phyloP scores from a whole-genome alignment of 2,329 filamentous ascomycete genomes.

The Chaetothyriales sp. region DNA sequence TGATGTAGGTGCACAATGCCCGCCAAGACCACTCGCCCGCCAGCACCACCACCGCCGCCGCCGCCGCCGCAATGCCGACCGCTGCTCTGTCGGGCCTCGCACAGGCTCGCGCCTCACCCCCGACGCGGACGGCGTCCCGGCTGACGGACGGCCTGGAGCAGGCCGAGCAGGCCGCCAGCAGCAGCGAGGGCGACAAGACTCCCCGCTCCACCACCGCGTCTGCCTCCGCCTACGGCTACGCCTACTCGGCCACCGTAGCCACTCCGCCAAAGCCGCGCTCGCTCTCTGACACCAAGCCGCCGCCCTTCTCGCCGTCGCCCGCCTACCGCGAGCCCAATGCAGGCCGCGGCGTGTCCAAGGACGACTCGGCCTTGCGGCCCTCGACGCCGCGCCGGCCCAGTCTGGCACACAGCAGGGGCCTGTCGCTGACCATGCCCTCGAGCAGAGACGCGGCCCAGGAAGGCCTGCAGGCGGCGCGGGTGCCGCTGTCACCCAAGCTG shows the following conservation, averaged over 20 bases:
- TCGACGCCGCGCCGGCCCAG: constrained; percentile 60
- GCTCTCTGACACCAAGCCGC: constrained; percentile 49
- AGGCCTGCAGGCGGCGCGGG: constrained; percentile 42
- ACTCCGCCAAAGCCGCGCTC: constrained; percentile 44
- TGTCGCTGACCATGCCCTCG: constrained; percentile 58
- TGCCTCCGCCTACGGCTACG: too few relatives aligned
- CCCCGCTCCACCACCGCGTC: constrained; percentile 8
- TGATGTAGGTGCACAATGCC: too few relatives aligned
- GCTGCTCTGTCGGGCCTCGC: neutral
- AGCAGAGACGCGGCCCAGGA: constrained; percentile 24
- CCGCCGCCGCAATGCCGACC: constrained; percentile 1
- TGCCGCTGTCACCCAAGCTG: constrained; percentile 70
- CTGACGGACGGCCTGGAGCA: neutral
- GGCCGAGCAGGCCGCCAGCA: neutral
- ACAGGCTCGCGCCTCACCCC: too few relatives aligned
- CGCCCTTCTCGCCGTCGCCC: constrained; percentile 44
- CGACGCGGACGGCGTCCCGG: neutral
- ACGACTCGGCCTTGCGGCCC: constrained; percentile 52
- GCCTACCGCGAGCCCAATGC: constrained; percentile 40
- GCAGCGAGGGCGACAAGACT: constrained; percentile 12
- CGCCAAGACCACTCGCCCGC: constrained; percentile 4
- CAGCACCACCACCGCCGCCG: constrained; percentile 11
- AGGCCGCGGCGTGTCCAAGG: constrained; percentile 42
- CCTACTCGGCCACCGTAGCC: neutral
- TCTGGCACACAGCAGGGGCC: constrained; percentile 43